Conservation (phyloP, 108 stramenopile genomes). For the Mayamaea pseudoterrestris region DNA sequence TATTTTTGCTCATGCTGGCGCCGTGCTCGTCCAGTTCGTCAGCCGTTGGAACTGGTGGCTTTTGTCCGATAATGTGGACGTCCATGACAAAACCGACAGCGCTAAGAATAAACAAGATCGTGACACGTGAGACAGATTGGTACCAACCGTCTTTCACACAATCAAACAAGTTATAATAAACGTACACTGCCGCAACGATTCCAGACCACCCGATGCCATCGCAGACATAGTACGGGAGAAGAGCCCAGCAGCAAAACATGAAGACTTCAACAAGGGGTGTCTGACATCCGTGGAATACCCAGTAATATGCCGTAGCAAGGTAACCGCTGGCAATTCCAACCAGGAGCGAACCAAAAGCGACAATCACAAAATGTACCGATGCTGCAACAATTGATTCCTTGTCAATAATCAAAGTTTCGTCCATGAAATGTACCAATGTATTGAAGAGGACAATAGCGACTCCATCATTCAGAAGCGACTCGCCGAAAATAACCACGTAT, state of each 20-base stretch:
- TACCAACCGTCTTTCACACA: too few relatives aligned
- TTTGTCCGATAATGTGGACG: slow-evolving; percentile 61
- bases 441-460: slow-evolving; percentile 75
- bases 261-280: slow-evolving; percentile 74
- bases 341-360: slow-evolving; percentile 62
- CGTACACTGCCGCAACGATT: slow-evolving; percentile 86
- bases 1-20: slow-evolving; percentile 10
- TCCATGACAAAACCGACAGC: slow-evolving; percentile 87
- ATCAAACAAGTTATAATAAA: too few relatives aligned
- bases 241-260: slow-evolving; percentile 80
- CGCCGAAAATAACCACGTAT: slow-evolving; percentile 88
- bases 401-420: slow-evolving; percentile 60
- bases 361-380: slow-evolving; percentile 68
- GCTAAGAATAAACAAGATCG: too few relatives aligned
- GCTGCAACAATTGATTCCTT: slow-evolving; percentile 45
- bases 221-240: slow-evolving; percentile 83
- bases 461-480: slow-evolving; percentile 91
- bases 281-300: slow-evolving; percentile 52
- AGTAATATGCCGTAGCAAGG: slow-evolving; percentile 64
- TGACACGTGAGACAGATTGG: too few relatives aligned
- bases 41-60: background rate
- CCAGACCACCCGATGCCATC: slow-evolving; percentile 85
- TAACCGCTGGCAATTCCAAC: slow-evolving; percentile 67
- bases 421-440: slow-evolving; percentile 78
- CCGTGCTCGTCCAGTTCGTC: slow-evolving; percentile 2